These are phyloP conservation scores for Tardiomyces digboiensis DNA, from an alignment of 1,139 yeast genomes.

Conservation along the genomic window DNA sequence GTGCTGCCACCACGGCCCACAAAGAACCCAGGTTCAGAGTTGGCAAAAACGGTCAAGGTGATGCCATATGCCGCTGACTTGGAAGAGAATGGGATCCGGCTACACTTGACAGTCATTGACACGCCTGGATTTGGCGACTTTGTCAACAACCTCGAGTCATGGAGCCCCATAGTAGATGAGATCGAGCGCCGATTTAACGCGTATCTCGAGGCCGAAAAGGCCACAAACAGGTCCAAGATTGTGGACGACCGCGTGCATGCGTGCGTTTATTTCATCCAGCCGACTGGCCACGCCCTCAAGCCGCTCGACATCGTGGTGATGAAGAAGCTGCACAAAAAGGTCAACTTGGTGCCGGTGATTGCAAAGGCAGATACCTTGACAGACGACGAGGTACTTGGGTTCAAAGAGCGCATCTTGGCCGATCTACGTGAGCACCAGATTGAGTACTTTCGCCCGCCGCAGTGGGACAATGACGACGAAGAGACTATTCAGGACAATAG, in stretches of 20 bases:
- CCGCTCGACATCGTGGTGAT: constrained; percentile 85
- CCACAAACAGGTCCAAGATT: constrained; percentile 65
- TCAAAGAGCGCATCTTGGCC: constrained; percentile 60
- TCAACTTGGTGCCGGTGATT: constrained; percentile 87
- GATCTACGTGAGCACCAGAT: constrained; percentile 74
- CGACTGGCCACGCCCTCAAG: constrained; percentile 90
- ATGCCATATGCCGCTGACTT: constrained; percentile 62
- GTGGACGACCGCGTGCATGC: constrained; percentile 82
- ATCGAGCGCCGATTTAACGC: constrained; percentile 79
- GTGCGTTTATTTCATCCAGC: constrained; percentile 84
- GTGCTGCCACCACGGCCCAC: constrained; percentile 34
- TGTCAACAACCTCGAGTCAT: constrained; percentile 78
- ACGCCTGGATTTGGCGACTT: constrained; percentile 95
- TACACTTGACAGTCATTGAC: constrained; percentile 76
- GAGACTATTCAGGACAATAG: constrained; percentile 58
- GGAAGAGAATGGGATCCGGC: constrained; percentile 89
- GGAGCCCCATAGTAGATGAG: constrained; percentile 92
- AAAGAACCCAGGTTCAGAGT: constrained; percentile 14
- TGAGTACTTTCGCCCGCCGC: constrained; percentile 69
- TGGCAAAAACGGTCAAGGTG: constrained; percentile 45
- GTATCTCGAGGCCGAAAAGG: constrained; percentile 85
- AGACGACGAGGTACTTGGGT: constrained; percentile 69
- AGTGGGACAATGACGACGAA: constrained; percentile 79
- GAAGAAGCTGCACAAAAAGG: constrained; percentile 85
- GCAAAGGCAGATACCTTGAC: constrained; percentile 93